Conservation (phyloP, 345 rosid species). For the Kernera saxatilis region DNA sequence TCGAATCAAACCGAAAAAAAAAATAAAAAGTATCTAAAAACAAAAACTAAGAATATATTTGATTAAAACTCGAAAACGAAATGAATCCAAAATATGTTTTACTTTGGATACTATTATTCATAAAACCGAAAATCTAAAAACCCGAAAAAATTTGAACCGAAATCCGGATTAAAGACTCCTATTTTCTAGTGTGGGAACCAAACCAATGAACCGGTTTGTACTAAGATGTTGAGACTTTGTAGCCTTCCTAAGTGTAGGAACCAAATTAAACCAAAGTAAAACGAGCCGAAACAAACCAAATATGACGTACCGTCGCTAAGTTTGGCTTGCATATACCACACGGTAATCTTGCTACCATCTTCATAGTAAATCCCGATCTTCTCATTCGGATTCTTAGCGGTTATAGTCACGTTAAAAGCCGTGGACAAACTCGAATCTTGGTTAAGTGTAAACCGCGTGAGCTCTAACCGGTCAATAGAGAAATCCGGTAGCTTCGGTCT, state of each 20-base stretch:
- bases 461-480: slow-evolving; percentile 48
- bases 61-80: no score
- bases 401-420: slow-evolving; percentile 54
- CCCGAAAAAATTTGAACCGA: no score
- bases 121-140: no score
- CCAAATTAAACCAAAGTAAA: not conserved
- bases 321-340: slow-evolving; percentile 42
- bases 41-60: no score
- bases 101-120: no score
- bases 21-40: no score
- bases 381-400: slow-evolving; percentile 70
- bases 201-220: not conserved
- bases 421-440: slow-evolving; percentile 49
- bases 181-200: no score
- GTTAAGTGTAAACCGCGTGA: slow-evolving; percentile 44
- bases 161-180: no score
- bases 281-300: not conserved
- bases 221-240: not conserved
- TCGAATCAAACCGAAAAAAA: no score
- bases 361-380: slow-evolving; percentile 78
- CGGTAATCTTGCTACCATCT: slow-evolving; percentile 68
- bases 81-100: no score
- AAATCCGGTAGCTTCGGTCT: slow-evolving; percentile 69
- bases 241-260: not conserved
- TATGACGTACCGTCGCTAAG: slow-evolving; percentile 44